Evolutionary conservation across 2,329 filamentous ascomycete species (phyloP), one percentile per base, ranked within the genome.

Genomic region (Penicillium verrucosum): DNA sequence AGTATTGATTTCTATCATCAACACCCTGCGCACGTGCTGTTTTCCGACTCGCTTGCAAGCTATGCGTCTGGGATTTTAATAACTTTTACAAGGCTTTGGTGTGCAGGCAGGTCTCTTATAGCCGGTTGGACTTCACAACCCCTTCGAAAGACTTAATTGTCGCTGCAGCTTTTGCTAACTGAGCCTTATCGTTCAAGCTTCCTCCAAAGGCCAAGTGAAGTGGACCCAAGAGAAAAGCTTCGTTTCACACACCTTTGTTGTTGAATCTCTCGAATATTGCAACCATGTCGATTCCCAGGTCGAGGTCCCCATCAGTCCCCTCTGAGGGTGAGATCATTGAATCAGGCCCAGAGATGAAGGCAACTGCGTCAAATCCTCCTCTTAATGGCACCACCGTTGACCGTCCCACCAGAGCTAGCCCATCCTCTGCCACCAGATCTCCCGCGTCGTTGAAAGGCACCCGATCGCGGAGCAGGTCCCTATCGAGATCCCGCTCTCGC

Each of bases 301-400:
- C 73, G 69, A 73, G 77, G 67, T 80, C 80, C 65, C 74, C 73
- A 61, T 80, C 82, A 68, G 90, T 87, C 78, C 90, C 89, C 71
- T 90, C 90, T 77, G 90, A 95, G 78, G 90, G 91, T 78, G 91
- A 95, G 81, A 91, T 93, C 76, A 78, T 88, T 75, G 89, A 92
- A 78, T 84, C 84, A 78, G 82, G 82, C 77, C 82, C 81, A 81
- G 82, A 85, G 78, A 75, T 71, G 76, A 94, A 94, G 90, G 90
- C 90, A 94, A 89, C 89, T 90, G 88, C 77, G 77, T 81, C 88
- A 87, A 85, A 87, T 82, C 81, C 83, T 82, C 83, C 82, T 77
- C 78, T 84, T 82, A 85, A 87, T 84, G 83, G 86, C 88, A 87
- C 80, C 85, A 86, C 83, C 85, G 87, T 96, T 96, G 89, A 96